Evolutionary conservation across 2,329 filamentous ascomycete species (phyloP).

Genomic region (Diplodia scrobiculata): DNA sequence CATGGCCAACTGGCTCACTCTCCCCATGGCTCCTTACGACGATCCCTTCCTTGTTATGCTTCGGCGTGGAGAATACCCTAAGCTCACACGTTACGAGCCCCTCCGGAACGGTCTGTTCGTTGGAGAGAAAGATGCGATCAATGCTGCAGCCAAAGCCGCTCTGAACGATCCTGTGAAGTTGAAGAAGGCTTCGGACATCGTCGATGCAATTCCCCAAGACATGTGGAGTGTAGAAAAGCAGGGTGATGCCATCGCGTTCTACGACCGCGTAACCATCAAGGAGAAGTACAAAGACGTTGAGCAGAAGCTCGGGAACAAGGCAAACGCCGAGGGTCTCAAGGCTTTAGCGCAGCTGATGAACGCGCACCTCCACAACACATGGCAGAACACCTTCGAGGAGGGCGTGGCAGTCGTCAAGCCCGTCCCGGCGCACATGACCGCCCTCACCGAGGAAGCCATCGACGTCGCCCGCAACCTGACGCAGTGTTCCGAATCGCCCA

Average conservation of each 20-base stretch:
- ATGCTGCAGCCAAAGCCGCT: conserved; percentile 48
- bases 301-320: conserved; percentile 59
- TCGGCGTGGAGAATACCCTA: conserved; percentile 72
- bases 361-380: conserved; percentile 79
- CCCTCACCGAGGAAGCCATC: conserved; percentile 68
- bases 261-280: conserved; percentile 65
- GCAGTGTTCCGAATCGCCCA: conserved; percentile 71
- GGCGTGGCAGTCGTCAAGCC: conserved; percentile 85
- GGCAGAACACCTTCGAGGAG: conserved; percentile 70
- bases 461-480: conserved; percentile 74
- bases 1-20: conserved; percentile 73
- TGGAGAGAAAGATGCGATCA: conserved; percentile 60
- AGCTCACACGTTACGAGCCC: conserved; percentile 72
- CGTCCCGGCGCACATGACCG: conserved; percentile 71
- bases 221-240: conserved; percentile 66
- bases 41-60: conserved; percentile 72
- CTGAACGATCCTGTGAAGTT: conserved; percentile 46
- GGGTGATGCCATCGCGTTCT: conserved; percentile 70
- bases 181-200: conserved; percentile 60
- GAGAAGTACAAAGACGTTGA: conserved; percentile 68
- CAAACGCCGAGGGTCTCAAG: conserved; percentile 62
- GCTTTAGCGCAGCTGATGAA: conserved; percentile 76
- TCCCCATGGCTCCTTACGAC: conserved; percentile 79
- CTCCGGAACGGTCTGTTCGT: conserved; percentile 73
- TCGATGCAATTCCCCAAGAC: conserved; percentile 61